Percentiles rank a stretch among this genome's conserved stretches.
These are phyloP conservation scores for Oryza australiensis DNA, from an alignment of 176 grass and related monocot species.

Conservation along the genomic window DNA sequence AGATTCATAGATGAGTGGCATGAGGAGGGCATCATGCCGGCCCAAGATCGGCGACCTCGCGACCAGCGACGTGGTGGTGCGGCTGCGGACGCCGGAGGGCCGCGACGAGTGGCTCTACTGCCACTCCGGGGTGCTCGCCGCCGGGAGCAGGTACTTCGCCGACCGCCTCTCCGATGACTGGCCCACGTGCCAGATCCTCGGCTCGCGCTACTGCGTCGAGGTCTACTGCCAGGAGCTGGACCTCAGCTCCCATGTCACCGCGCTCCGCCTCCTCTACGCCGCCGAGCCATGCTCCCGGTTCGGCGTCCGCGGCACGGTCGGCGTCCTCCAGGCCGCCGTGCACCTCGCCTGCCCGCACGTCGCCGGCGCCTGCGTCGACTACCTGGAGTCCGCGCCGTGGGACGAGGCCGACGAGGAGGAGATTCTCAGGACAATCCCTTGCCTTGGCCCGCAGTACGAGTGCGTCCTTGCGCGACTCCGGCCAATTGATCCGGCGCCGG, in stretches of 20 bases:
- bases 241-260: conserved; percentile 69
- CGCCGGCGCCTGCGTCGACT: conserved; percentile 51
- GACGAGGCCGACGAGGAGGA: conserved; percentile 90
- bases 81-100: conserved; percentile 76
- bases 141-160: conserved; percentile 79
- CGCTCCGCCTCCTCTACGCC: conserved; percentile 73
- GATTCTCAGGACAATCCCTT: conserved; percentile 55
- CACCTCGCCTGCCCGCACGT: conserved; percentile 55
- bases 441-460: conserved; percentile 49
- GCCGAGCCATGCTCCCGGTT: conserved; percentile 62
- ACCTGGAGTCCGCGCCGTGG: conserved; percentile 84
- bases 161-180: conserved; percentile 85
- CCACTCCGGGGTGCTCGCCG: conserved; percentile 64
- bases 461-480: conserved; percentile 69
- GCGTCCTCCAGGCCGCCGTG: conserved; percentile 57
- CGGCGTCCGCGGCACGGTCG: conserved; percentile 80
- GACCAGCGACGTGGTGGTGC: conserved; percentile 91
- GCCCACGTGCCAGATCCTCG: conserved; percentile 95
- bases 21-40: neutral
- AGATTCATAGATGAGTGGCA: neutral
- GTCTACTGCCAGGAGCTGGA: conserved; percentile 68
- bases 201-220: conserved; percentile 79
- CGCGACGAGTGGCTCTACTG: conserved; percentile 94
- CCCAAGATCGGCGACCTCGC: conserved; percentile 62
- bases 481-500: conserved; percentile 45